These are phyloP conservation scores for Aureobasidium sp. DNA, from an alignment of 2,329 filamentous ascomycete species.

Conservation along the genomic window DNA sequence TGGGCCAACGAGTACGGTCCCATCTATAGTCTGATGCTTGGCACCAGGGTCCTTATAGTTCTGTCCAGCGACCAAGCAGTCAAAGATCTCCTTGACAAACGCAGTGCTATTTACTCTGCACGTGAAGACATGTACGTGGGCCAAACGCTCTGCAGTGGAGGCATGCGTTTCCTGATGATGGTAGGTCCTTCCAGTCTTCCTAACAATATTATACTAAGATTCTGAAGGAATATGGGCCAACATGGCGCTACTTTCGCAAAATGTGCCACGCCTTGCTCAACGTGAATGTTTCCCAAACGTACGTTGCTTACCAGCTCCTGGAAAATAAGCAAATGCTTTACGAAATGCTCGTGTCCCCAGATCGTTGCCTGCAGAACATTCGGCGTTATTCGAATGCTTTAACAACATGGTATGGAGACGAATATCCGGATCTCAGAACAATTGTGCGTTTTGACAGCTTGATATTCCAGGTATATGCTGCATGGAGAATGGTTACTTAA, in stretches of 20 bases:
- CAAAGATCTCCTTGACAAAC: constrained; percentile 43
- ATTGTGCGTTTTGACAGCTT: too few relatives aligned
- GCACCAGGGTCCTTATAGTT: constrained; percentile 39
- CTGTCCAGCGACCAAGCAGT: constrained; percentile 38
- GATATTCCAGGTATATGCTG: too few relatives aligned
- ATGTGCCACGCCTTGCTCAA: constrained; percentile 22
- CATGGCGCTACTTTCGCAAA: constrained; percentile 23
- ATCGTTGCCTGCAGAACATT: constrained; percentile 26
- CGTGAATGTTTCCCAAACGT: constrained; percentile 18
- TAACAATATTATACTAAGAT: not conserved
- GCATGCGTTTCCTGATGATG: constrained; percentile 42
- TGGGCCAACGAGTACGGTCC: constrained; percentile 46
- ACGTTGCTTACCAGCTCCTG: constrained; percentile 22
- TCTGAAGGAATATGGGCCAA: constrained; percentile 21
- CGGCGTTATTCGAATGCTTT: constrained; percentile 26
- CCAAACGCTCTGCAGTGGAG: constrained; percentile 38
- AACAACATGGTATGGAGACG: constrained; percentile 18
- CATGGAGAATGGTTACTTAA: too few relatives aligned
- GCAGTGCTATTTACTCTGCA: constrained; percentile 35
- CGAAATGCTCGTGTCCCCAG: constrained; percentile 22
- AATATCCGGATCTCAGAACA: too few relatives aligned
- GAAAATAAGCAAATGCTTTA: constrained; percentile 15
- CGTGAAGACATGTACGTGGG: constrained; percentile 29
- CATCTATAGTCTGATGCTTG: constrained; percentile 44
- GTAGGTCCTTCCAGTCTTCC: not conserved